Conservation (phyloP, 1,284 basidiomycete genomes). For the Farysia itapuensis region DNA sequence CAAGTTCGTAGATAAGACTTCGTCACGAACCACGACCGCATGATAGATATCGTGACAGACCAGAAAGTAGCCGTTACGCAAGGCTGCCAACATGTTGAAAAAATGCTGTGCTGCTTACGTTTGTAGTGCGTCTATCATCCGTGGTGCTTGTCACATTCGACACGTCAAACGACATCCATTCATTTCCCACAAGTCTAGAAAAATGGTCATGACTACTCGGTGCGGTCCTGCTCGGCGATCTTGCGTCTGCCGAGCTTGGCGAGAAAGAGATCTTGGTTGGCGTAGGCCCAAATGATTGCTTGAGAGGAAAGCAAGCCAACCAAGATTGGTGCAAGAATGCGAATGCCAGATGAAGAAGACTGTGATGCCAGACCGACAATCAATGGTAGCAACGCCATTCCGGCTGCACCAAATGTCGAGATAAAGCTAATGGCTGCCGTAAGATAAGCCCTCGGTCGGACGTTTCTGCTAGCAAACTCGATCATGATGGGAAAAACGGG, state of each 20-base stretch:
- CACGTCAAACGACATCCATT: no score
- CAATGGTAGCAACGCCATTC: slow-evolving; percentile 38
- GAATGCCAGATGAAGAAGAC: slow-evolving; percentile 24
- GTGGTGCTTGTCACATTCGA: no score
- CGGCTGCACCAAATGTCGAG: slow-evolving; percentile 25
- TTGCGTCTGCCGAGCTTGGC: not conserved
- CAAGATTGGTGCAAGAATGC: slow-evolving; percentile 32
- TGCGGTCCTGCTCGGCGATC: no score
- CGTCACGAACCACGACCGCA: no score
- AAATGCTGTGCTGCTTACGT: no score
- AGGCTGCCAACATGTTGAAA: no score
- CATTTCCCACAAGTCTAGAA: no score
- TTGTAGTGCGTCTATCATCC: no score
- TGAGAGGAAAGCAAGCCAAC: slow-evolving; percentile 29
- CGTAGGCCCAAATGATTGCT: slow-evolving; percentile 14
- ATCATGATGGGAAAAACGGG: slow-evolving; percentile 43
- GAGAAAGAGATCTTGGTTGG: slow-evolving; percentile 8
- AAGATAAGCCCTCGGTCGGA: slow-evolving; percentile 34
- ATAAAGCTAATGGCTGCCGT: slow-evolving; percentile 39
- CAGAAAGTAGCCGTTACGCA: no score
- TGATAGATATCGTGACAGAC: no score
- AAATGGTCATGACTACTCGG: no score
- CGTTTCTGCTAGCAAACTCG: slow-evolving; percentile 7
- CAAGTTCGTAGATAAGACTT: no score
- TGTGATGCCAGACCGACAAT: slow-evolving; percentile 35